A percentile compares a stretch with the other conserved stretches of the same genome.
These are phyloP conservation scores for Teunomyces pallodes DNA, from an alignment of 805 yeast species.

Conservation along the genomic window DNA sequence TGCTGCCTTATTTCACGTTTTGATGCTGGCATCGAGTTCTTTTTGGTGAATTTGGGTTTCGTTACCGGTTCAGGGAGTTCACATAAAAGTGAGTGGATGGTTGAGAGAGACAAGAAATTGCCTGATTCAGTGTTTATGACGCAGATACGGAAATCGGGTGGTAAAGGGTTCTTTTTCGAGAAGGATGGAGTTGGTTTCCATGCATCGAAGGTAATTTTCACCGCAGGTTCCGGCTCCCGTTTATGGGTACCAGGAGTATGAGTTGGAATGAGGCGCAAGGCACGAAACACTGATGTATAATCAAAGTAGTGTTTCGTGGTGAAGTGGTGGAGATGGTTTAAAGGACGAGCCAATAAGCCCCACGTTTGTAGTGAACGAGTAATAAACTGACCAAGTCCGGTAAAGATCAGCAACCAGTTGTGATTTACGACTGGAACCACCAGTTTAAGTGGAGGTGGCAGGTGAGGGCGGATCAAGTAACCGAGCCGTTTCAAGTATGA, in stretches of 20 bases:
- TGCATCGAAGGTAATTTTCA: constrained; percentile 53
- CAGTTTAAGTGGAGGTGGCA: too few species aligned
- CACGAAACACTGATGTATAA: constrained; percentile 19
- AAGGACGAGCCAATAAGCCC: constrained; percentile 16
- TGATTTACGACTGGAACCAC: too few species aligned
- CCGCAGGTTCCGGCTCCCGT: background rate
- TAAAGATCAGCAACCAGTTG: background rate
- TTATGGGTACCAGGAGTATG: constrained; percentile 5
- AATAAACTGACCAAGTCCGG: background rate
- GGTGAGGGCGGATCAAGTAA: constrained; percentile 45
- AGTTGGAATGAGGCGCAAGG: constrained; percentile 20
- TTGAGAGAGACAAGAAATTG: constrained; percentile 46
- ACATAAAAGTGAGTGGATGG: constrained; percentile 35
- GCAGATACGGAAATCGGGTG: constrained; percentile 72
- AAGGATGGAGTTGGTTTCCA: constrained; percentile 83
- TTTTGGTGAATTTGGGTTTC: constrained; percentile 7
- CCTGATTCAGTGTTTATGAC: constrained; percentile 48
- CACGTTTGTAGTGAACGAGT: background rate
- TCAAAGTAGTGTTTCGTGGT: constrained; percentile 24
- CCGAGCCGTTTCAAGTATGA: constrained; percentile 76
- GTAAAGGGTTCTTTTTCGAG: constrained; percentile 65
- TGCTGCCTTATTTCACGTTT: constrained; percentile 24
- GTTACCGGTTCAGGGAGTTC: constrained; percentile 1
- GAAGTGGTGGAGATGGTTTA: constrained; percentile 15
- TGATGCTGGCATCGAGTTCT: constrained; percentile 17